Evolutionary conservation across 176 grass and related monocot genomes (phyloP).

Genomic region (Rhynchospora tenuis): DNA sequence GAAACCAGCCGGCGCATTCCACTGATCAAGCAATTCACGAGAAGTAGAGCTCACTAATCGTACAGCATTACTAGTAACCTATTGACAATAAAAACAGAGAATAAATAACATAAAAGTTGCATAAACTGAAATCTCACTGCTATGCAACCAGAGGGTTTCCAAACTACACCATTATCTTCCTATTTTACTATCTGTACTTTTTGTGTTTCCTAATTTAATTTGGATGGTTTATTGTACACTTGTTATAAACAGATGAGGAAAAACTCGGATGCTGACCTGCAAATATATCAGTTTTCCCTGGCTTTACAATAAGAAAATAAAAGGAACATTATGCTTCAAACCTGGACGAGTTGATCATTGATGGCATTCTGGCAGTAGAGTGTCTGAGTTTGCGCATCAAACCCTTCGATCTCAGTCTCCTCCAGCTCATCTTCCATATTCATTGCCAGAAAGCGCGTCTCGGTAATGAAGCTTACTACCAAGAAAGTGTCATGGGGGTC

Average conservation of each 20-base stretch:
- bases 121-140: background rate
- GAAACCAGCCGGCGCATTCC: slow-evolving; percentile 79
- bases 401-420: slow-evolving; percentile 94
- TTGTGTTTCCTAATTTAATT: background rate
- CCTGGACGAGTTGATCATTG: slow-evolving; percentile 84
- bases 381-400: slow-evolving; percentile 80
- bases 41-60: slow-evolving; percentile 73
- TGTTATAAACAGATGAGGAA: background rate
- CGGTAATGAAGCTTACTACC: slow-evolving; percentile 95
- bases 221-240: background rate
- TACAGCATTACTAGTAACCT: slow-evolving; percentile 88
- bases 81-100: slow-evolving; percentile 3
- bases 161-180: background rate
- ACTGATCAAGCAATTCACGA: slow-evolving; percentile 81
- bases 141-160: background rate
- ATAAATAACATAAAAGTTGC: background rate
- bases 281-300: background rate
- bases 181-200: background rate
- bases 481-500: slow-evolving; percentile 74
- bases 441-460: slow-evolving; percentile 93
- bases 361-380: slow-evolving; percentile 94
- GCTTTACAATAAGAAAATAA: background rate
- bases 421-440: slow-evolving; percentile 96
- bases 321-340: slow-evolving; percentile 17
- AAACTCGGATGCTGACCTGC: background rate